Evolutionary conservation across 495 filamentous ascomycete genomes (phyloP).

Genomic region (Pyronema domesticum): DNA sequence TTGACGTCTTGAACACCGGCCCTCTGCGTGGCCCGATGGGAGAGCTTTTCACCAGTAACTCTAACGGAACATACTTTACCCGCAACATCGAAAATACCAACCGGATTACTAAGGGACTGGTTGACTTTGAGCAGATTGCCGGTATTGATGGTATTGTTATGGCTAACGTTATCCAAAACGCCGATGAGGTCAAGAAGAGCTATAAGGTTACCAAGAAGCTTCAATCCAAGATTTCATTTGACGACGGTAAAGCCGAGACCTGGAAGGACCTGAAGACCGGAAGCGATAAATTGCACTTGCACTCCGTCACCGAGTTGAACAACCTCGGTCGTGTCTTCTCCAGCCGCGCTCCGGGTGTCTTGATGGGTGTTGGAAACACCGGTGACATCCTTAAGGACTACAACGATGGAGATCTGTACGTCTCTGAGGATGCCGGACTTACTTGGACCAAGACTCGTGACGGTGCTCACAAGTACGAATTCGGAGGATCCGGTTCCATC

Average conservation of each 20-base stretch:
- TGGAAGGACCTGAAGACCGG: conserved; percentile 37
- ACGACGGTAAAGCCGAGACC: conserved; percentile 57
- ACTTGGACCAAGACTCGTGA: conserved; percentile 60
- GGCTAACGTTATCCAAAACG: conserved; percentile 79
- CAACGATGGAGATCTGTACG: conserved; percentile 54
- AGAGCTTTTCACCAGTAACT: conserved; percentile 79
- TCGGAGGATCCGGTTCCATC: conserved; percentile 79
- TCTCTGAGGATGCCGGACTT: conserved; percentile 79
- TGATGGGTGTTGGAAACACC: conserved; percentile 84
- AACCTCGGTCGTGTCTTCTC: conserved; percentile 82
- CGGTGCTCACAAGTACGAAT: conserved; percentile 84
- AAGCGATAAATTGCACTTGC: conserved; percentile 53
- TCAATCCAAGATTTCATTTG: conserved; percentile 65
- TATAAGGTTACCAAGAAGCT: conserved; percentile 41
- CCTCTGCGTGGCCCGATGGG: conserved; percentile 32
- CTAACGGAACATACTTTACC: conserved; percentile 87
- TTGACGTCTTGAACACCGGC: conserved; percentile 65
- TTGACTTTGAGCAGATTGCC: conserved; percentile 86
- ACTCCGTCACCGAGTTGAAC: conserved; percentile 66
- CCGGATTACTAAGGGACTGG: conserved; percentile 45
- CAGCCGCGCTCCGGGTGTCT: conserved; percentile 74
- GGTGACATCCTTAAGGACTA: conserved; percentile 50
- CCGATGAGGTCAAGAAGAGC: conserved; percentile 47
- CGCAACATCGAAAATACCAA: conserved; percentile 84
- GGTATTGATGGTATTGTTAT: conserved; percentile 80